Conservation (phyloP, 345 rosid genomes). For the Sonneratia caseolaris region DNA sequence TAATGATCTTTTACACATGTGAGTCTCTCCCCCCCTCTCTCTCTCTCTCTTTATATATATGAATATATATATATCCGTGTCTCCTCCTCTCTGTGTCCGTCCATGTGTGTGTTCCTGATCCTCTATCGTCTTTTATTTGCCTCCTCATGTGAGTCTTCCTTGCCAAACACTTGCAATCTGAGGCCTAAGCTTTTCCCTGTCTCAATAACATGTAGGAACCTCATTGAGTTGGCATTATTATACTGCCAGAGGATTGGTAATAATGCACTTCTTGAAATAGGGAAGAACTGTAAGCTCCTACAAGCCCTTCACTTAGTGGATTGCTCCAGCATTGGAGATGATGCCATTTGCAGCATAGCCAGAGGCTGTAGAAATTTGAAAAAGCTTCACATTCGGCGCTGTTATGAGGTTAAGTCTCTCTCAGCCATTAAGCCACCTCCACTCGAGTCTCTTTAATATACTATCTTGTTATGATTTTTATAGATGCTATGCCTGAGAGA, state of each 20-base stretch:
- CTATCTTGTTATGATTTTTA: background rate
- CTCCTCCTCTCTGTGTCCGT: no score
- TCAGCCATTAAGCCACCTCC: background rate
- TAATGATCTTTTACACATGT: no score
- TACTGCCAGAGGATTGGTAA: constrained; percentile 78
- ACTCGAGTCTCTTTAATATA: background rate
- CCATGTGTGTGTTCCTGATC: no score
- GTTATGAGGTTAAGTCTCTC: constrained; percentile 57
- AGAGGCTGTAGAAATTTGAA: constrained; percentile 70
- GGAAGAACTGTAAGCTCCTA: constrained; percentile 66
- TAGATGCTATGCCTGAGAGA: background rate
- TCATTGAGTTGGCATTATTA: constrained; percentile 69
- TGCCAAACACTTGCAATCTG: constrained; percentile 2
- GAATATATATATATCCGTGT: no score
- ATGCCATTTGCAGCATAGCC: constrained; percentile 67
- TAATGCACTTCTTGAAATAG: constrained; percentile 62
- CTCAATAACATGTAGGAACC: constrained; percentile 40
- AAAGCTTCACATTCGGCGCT: constrained; percentile 85
- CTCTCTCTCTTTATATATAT: no score
- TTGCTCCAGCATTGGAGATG: constrained; percentile 76
- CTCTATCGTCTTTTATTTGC: no score
- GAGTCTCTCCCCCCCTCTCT: no score
- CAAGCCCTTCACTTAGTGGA: constrained; percentile 81
- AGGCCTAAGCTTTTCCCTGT: background rate
- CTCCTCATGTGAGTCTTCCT: background rate